Evolutionary conservation across 23 red algal genomes (phyloP).

Genomic region (Cyanidium caldarium): DNA sequence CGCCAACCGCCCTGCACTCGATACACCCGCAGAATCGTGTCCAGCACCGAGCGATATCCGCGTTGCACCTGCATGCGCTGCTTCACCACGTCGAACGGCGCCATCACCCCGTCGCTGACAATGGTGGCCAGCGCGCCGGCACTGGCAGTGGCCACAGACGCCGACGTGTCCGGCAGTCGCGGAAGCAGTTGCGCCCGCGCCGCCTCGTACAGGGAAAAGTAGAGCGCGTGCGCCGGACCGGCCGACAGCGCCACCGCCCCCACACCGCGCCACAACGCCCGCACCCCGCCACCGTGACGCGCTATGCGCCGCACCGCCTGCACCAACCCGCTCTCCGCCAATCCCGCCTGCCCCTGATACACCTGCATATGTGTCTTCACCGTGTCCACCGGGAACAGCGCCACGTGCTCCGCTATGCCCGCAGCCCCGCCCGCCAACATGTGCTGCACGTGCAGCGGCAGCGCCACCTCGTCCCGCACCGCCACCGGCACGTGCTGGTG

Average conservation of each 20-base stretch:
- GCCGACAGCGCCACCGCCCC: slow-evolving; percentile 56
- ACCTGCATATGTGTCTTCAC: slow-evolving; percentile 95
- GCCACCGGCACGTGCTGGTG: background rate
- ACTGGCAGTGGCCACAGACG: slow-evolving; percentile 20
- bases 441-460: slow-evolving; percentile 38
- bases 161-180: background rate
- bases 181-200: background rate
- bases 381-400: slow-evolving; percentile 81
- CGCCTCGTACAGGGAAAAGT: slow-evolving; percentile 76
- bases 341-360: slow-evolving; percentile 27
- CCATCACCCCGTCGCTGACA: slow-evolving; percentile 63
- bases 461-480: background rate
- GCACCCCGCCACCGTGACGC: slow-evolving; percentile 11
- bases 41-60: slow-evolving; percentile 1
- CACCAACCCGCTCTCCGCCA: background rate
- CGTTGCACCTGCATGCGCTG: slow-evolving; percentile 77
- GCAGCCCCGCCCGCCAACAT: slow-evolving; percentile 79
- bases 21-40: slow-evolving; percentile 34
- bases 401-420: slow-evolving; percentile 72
- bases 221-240: slow-evolving; percentile 79
- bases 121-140: slow-evolving; percentile 67
- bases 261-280: slow-evolving; percentile 48
- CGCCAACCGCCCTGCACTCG: slow-evolving; percentile 21
- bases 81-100: slow-evolving; percentile 87
- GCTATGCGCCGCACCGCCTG: slow-evolving; percentile 2